Conservation (phyloP, 352 stramenopile species). For the Globisporangium iwayamae region DNA sequence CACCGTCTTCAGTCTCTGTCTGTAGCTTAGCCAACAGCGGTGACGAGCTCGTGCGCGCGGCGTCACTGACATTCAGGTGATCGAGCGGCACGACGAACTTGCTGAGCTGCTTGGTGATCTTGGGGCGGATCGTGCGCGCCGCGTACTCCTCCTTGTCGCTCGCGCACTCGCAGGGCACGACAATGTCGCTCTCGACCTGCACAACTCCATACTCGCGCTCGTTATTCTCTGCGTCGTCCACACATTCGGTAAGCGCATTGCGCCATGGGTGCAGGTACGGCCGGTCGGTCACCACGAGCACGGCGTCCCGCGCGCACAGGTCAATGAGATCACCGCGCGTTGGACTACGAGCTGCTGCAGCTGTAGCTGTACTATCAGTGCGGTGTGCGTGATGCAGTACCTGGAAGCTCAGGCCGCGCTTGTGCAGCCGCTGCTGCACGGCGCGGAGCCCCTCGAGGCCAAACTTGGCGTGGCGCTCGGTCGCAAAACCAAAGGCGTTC, state of each 20-base stretch:
- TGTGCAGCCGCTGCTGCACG: constrained; percentile 34
- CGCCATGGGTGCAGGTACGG: constrained; percentile 66
- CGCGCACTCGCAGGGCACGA: constrained; percentile 93
- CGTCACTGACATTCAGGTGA: constrained; percentile 26
- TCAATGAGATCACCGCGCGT: constrained; percentile 41
- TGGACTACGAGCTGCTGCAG: constrained; percentile 4
- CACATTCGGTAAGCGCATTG: constrained; percentile 41
- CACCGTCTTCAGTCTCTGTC: background rate
- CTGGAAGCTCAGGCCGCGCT: constrained; percentile 53
- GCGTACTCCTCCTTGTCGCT: constrained; percentile 95
- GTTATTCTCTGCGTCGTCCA: constrained; percentile 22
- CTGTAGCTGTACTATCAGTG: background rate
- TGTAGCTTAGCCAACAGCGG: constrained; percentile 13
- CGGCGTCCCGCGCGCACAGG: constrained; percentile 41
- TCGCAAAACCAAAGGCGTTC: constrained; percentile 61
- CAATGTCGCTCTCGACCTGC: constrained; percentile 97
- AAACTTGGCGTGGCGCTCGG: constrained; percentile 73
- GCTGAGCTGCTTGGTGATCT: constrained; percentile 91
- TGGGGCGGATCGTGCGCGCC: constrained; percentile 96
- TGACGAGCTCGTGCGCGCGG: constrained; percentile 28
- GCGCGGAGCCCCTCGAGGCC: constrained; percentile 63
- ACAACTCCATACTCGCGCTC: constrained; percentile 69
- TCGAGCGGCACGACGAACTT: constrained; percentile 79
- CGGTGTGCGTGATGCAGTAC: constrained; percentile 57
- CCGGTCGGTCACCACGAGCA: constrained; percentile 73